These are phyloP conservation scores for Xerocomus subilludens DNA, from an alignment of 1,284 basidiomycete species.

Conservation along the genomic window DNA sequence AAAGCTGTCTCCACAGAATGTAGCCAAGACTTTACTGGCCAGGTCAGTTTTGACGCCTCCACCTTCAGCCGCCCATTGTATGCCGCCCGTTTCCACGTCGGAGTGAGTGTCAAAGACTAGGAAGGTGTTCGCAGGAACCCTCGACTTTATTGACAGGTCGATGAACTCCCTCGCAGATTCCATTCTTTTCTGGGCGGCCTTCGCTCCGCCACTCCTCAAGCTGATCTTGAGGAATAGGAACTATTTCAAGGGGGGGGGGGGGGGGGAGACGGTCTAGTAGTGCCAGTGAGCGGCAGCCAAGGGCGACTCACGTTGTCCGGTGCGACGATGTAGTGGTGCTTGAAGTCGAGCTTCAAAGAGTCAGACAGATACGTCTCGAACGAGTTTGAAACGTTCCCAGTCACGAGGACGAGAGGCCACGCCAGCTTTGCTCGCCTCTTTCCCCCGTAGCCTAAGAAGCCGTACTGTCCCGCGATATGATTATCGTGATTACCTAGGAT, in stretches of 20 bases:
- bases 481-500: too few species aligned
- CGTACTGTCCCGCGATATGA: conserved; percentile 8
- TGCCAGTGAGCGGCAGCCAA: too few species aligned
- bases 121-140: background rate
- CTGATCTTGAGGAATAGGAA: background rate
- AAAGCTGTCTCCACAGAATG: too few species aligned
- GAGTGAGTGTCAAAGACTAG: conserved; percentile 10
- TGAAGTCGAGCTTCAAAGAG: background rate
- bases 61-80: too few species aligned
- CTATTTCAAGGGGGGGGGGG: too few species aligned
- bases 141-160: background rate
- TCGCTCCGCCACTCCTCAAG: background rate
- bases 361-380: background rate
- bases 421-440: conserved; percentile 3
- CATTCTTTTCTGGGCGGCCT: background rate
- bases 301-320: background rate
- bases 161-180: background rate
- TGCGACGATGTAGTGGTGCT: background rate
- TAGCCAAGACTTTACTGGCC: too few species aligned
- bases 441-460: background rate
- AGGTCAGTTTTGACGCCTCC: too few species aligned
- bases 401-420: conserved; percentile 9
- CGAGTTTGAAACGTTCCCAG: background rate
- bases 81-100: background rate
- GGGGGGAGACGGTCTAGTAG: too few species aligned